Evolutionary conservation across 371 early-diverging fungal genomes (phyloP).

Genomic region (Chytridium lagenaria): DNA sequence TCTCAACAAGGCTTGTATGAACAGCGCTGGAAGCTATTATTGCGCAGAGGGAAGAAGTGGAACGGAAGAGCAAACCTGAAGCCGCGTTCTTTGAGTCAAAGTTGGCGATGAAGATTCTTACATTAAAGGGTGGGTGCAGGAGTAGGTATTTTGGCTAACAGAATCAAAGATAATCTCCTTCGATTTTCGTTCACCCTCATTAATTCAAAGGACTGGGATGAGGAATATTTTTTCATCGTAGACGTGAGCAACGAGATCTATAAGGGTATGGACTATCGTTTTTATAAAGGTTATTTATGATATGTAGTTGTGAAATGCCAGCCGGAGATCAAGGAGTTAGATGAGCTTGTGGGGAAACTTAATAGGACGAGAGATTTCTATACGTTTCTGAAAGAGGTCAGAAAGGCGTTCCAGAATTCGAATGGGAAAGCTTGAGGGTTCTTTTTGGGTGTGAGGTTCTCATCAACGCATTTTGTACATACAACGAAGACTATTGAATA

Average conservation of each 20-base stretch:
- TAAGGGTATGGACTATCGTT: conserved; percentile 25
- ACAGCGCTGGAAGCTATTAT: background rate
- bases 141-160: background rate
- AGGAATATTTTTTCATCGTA: conserved; percentile 40
- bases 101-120: background rate
- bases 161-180: conserved; percentile 27
- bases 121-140: background rate
- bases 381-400: conserved; percentile 45
- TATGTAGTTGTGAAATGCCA: conserved; percentile 36
- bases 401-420: conserved; percentile 24
- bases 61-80: background rate
- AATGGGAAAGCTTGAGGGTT: no score
- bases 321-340: conserved; percentile 33
- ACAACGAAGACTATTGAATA: no score
- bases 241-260: conserved; percentile 38
- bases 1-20: no score
- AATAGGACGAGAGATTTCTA: conserved; percentile 44
- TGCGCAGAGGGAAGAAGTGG: background rate
- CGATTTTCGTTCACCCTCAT: conserved; percentile 47
- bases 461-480: no score
- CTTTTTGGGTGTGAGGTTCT: no score
- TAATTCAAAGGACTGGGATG: conserved; percentile 33
- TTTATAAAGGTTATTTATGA: background rate
- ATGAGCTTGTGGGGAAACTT: conserved; percentile 27
- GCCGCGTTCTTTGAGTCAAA: background rate